These are phyloP conservation scores for Cudoniella acicularis DNA, from an alignment of 495 filamentous ascomycete species.

Conservation along the genomic window DNA sequence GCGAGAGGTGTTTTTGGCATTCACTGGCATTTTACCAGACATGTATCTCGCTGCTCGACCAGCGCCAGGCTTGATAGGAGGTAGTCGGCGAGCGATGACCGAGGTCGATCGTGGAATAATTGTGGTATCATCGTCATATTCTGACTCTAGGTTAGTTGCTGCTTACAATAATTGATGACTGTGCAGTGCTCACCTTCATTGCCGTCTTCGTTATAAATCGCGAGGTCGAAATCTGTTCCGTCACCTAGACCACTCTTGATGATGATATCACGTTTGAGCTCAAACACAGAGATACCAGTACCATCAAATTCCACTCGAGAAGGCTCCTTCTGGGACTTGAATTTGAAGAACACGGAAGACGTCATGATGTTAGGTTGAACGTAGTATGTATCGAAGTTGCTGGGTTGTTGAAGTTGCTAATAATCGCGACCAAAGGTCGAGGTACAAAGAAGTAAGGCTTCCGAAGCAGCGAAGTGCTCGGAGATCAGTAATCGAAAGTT, in stretches of 20 bases:
- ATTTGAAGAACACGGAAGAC: slow-evolving; percentile 99
- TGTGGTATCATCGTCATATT: slow-evolving; percentile 94
- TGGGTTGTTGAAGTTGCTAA: slow-evolving; percentile 9
- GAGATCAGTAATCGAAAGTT: slow-evolving; percentile 17
- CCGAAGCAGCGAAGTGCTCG: slow-evolving; percentile 15
- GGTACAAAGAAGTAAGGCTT: slow-evolving; percentile 19
- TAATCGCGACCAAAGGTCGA: slow-evolving; percentile 34
- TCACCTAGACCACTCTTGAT: slow-evolving; percentile 86
- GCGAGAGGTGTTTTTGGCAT: slow-evolving; percentile 74
- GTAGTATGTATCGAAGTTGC: slow-evolving; percentile 38
- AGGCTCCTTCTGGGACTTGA: slow-evolving; percentile 97
- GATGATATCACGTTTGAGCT: slow-evolving; percentile 98
- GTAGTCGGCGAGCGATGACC: slow-evolving; percentile 84
- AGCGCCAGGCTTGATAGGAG: slow-evolving; percentile 68
- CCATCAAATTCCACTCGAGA: slow-evolving; percentile 94
- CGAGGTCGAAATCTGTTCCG: slow-evolving; percentile 93
- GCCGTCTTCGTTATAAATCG: slow-evolving; percentile 86
- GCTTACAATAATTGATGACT: background rate
- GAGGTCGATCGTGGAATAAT: slow-evolving; percentile 93
- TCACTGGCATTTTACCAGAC: slow-evolving; percentile 91
- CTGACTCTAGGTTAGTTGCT: slow-evolving; percentile 42
- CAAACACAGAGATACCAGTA: slow-evolving; percentile 97
- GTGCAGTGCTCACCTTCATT: slow-evolving; percentile 77
- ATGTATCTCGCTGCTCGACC: slow-evolving; percentile 94
- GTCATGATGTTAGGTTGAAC: slow-evolving; percentile 61